Conservation (phyloP, 2,329 filamentous ascomycete genomes). For the Claviceps maximensis region DNA sequence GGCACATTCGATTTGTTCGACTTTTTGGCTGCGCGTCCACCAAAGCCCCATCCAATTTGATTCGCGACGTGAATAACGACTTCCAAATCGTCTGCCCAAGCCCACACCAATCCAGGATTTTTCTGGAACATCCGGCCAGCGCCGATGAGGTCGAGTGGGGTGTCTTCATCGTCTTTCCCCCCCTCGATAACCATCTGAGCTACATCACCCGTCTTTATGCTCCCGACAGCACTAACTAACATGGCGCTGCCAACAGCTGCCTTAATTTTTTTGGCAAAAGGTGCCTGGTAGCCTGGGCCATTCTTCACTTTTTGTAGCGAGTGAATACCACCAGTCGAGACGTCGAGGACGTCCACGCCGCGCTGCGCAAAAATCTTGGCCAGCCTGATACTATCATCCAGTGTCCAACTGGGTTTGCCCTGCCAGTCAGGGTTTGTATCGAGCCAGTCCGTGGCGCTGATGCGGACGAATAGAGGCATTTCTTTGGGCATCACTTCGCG, state of each 20-base stretch:
- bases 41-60: slow-evolving; percentile 44
- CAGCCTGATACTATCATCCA: slow-evolving; percentile 38
- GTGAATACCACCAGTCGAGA: slow-evolving; percentile 64
- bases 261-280: slow-evolving; percentile 58
- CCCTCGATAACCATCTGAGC: slow-evolving; percentile 34
- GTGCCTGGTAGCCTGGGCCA: slow-evolving; percentile 56
- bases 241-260: slow-evolving; percentile 50
- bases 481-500: slow-evolving; percentile 48
- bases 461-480: slow-evolving; percentile 60
- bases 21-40: slow-evolving; percentile 12
- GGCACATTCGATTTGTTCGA: not conserved
- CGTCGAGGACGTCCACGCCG: slow-evolving; percentile 74
- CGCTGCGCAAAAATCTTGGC: slow-evolving; percentile 55
- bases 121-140: slow-evolving; percentile 44
- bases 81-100: slow-evolving; percentile 40
- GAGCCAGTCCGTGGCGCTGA: slow-evolving; percentile 66
- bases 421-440: slow-evolving; percentile 23
- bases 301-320: slow-evolving; percentile 37
- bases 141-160: slow-evolving; percentile 34
- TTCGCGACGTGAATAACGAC: slow-evolving; percentile 32
- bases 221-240: slow-evolving; percentile 33
- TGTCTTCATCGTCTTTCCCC: slow-evolving; percentile 19
- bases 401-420: not conserved
- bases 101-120: slow-evolving; percentile 42
- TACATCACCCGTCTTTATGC: slow-evolving; percentile 28